A percentile compares a stretch with the other conserved stretches of the same genome.
These are phyloP conservation scores for Colletotrichum lentis DNA, from an alignment of 2,329 filamentous ascomycete genomes.

Conservation along the genomic window DNA sequence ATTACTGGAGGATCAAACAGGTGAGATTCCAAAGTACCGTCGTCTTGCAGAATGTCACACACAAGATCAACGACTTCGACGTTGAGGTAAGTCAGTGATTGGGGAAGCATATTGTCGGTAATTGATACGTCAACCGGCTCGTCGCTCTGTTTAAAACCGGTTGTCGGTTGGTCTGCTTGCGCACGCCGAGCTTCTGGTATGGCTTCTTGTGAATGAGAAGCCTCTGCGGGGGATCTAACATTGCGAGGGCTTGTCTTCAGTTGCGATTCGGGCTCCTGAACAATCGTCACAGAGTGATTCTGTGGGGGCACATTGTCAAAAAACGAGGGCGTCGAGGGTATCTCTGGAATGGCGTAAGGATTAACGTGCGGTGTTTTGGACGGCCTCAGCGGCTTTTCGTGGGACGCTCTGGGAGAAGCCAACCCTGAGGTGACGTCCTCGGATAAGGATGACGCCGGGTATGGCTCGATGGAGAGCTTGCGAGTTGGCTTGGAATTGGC, in stretches of 20 bases:
- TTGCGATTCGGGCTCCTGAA: constrained; percentile 32
- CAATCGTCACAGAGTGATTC: constrained; percentile 20
- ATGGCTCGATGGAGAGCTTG: constrained; percentile 45
- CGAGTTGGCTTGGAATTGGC: constrained; percentile 44
- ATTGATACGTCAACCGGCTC: constrained; percentile 41
- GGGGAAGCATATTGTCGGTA: constrained; percentile 57
- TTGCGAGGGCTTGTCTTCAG: constrained; percentile 1
- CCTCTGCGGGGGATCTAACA: neutral
- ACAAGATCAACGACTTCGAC: constrained; percentile 67
- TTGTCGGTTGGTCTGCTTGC: neutral
- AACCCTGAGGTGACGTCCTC: constrained; percentile 47
- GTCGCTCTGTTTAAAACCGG: constrained; percentile 18
- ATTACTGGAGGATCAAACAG: constrained; percentile 50
- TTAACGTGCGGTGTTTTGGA: constrained; percentile 44
- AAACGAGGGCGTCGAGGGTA: constrained; percentile 49
- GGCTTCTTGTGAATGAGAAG: neutral
- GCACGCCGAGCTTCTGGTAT: neutral
- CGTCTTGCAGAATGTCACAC: constrained; percentile 67
- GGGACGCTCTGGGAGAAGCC: constrained; percentile 46
- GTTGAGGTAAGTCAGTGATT: constrained; percentile 63
- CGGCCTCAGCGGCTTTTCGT: constrained; percentile 49
- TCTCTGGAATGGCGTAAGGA: constrained; percentile 46
- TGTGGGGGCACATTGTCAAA: constrained; percentile 50
- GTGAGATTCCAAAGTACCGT: constrained; percentile 61
- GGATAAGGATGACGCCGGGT: constrained; percentile 40